These are phyloP conservation scores for Fusarium sulawesiense DNA, from an alignment of 2,329 filamentous ascomycete species.

Conservation along the genomic window DNA sequence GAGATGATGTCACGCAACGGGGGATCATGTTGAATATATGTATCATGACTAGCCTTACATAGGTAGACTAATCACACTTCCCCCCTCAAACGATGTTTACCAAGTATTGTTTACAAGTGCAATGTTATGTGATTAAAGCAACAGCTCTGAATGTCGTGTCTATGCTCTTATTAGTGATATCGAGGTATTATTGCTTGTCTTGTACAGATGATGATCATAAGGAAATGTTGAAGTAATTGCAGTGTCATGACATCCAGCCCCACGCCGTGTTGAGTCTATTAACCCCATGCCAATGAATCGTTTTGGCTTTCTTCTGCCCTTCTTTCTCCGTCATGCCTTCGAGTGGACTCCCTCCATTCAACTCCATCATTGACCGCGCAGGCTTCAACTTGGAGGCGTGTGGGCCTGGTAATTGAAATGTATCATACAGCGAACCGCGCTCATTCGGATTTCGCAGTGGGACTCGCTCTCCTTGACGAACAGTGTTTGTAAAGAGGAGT, in stretches of 20 bases:
- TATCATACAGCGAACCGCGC: slow-evolving; percentile 42
- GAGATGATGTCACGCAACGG: slow-evolving; percentile 59
- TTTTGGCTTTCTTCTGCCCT: slow-evolving; percentile 36
- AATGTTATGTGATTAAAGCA: too few relatives aligned
- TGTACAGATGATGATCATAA: background rate
- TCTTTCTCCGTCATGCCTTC: slow-evolving; percentile 22
- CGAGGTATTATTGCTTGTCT: background rate
- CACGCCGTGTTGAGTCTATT: slow-evolving; percentile 47
- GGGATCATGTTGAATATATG: slow-evolving; percentile 57
- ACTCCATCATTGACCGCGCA: slow-evolving; percentile 44
- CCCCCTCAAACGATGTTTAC: slow-evolving; percentile 59
- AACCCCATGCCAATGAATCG: slow-evolving; percentile 46
- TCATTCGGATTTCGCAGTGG: slow-evolving; percentile 32
- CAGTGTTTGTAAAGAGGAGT: slow-evolving; percentile 28
- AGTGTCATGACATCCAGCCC: slow-evolving; percentile 45
- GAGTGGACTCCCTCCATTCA: slow-evolving; percentile 38
- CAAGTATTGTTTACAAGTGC: background rate
- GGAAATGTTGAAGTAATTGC: background rate
- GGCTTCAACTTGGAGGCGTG: slow-evolving; percentile 36
- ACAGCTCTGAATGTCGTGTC: background rate
- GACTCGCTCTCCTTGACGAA: slow-evolving; percentile 27
- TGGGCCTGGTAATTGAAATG: slow-evolving; percentile 41
- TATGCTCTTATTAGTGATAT: background rate
- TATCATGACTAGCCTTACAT: slow-evolving; percentile 57
- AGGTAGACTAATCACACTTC: slow-evolving; percentile 67